Conservation (phyloP, 2,329 filamentous ascomycete genomes). For the Pseudocercospora crystallina region DNA sequence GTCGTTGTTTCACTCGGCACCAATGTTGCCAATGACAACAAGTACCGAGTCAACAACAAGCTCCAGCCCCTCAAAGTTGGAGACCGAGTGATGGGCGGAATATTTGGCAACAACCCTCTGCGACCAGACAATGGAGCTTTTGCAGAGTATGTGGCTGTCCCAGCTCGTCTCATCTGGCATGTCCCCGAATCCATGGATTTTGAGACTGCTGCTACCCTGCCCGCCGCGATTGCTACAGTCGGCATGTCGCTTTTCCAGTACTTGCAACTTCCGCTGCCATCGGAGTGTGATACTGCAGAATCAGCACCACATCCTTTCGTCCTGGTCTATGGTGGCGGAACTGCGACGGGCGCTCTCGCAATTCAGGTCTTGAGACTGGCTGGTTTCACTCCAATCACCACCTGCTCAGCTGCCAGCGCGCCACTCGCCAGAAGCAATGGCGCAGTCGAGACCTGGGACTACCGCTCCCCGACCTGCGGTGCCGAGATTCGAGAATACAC, state of each 20-base stretch:
- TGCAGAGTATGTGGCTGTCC: constrained; percentile 38
- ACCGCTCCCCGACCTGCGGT: constrained; percentile 37
- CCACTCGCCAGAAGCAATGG: constrained; percentile 45
- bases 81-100: constrained; percentile 52
- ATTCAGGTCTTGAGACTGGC: constrained; percentile 45
- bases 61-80: constrained; percentile 32
- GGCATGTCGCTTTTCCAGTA: not conserved
- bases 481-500: constrained; percentile 41
- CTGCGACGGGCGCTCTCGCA: constrained; percentile 45
- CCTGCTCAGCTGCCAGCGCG: constrained; percentile 47
- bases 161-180: not conserved
- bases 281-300: too few relatives aligned
- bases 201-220: not conserved
- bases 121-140: constrained; percentile 52
- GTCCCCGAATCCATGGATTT: constrained; percentile 1
- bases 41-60: not conserved
- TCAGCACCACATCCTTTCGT: constrained; percentile 27
- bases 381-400: constrained; percentile 45
- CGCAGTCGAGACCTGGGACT: constrained; percentile 49
- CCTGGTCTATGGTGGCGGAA: constrained; percentile 49
- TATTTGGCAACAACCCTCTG: constrained; percentile 44
- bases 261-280: not conserved
- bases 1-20: constrained; percentile 52
- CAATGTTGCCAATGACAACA: constrained; percentile 35
- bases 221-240: not conserved